Base-by-base conservation (phyloP, 2,329 filamentous ascomycete genomes). In the Fusarium brachygibbosum region DNA sequence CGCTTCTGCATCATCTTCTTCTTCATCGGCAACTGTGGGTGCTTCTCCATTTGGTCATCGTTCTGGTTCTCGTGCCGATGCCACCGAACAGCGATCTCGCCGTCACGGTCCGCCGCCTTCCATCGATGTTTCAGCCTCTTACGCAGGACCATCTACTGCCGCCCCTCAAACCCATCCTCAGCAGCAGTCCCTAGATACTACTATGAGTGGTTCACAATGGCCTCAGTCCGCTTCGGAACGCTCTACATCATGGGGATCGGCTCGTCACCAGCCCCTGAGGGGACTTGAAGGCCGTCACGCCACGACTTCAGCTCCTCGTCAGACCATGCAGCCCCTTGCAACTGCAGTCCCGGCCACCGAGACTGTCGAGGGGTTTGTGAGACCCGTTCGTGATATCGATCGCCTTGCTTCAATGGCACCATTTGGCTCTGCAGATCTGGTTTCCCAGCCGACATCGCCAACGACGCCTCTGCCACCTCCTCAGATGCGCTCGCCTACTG, bases 381-480 rank as follows among this genome's bases (percentile, higher is more conserved):
- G 94, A 52, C 93, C 92, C 10, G 91, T 95, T 35, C 90, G 93
- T 71, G 93, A 97, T 76, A 85, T 88, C 44, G 93, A 98, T 77
- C 89, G 94, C 63, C 86, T 96, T 61, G 93, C 91, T 46, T 96
- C 92, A 53, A 97, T 96, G 90, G 84, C 91, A 44, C 88, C 91
- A 9, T 87, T 90, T 40, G 83, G 90, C 55, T 87, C 91, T 67
- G 84, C 87, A 13, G 90, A 91, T 54, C 82, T 94, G 55, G 87
- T 87, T 41, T 98, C 95, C n/a, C 94, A 97, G 77, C 96, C 96
- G 11, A 92, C 94, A 59, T 98, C 94, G 14, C 94, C 94, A 1
- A 96, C 93, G 9, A 97, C 94, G 1, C 94, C 94, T 16, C 85
- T 92, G 44, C 91, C 91, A 46, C 89, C 91, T 2, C 83, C 89